These are phyloP conservation scores for Metschnikowia hibisci DNA, from an alignment of 805 yeast genomes.

Conservation along the genomic window DNA sequence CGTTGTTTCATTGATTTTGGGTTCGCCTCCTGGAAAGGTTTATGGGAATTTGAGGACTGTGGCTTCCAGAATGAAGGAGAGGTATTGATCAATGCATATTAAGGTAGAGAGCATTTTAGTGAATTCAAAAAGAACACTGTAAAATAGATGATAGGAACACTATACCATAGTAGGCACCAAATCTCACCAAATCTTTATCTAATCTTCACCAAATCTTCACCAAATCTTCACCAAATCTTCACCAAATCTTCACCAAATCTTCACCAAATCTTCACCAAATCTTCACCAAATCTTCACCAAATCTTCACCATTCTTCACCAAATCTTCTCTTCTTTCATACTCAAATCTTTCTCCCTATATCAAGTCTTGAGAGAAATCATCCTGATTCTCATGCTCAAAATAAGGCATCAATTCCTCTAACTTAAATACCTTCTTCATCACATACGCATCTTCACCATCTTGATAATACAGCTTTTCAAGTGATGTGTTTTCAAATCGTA, in stretches of 20 bases:
- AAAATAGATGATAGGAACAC: no score
- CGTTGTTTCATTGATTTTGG: constrained; percentile 88
- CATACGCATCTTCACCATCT: constrained; percentile 96
- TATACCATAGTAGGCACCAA: no score
- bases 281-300: no score
- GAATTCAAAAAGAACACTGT: no score
- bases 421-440: constrained; percentile 73
- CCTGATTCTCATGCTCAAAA: constrained; percentile 42
- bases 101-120: no score
- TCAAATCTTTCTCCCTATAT: constrained; percentile 8
- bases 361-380: constrained; percentile 45
- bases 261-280: no score
- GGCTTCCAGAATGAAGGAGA: constrained; percentile 95
- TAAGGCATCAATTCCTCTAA: constrained; percentile 61
- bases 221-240: no score
- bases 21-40: constrained; percentile 98
- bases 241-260: no score
- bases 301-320: no score
- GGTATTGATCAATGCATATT: constrained; percentile 49
- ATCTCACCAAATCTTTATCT: no score
- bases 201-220: no score
- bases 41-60: constrained; percentile 96
- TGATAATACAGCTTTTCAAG: constrained; percentile 90
- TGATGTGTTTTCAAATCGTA: constrained; percentile 74
- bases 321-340: no score